phyloP scores from a whole-genome alignment of 2,329 filamentous ascomycete species.

The Alternaria ventricosa region DNA sequence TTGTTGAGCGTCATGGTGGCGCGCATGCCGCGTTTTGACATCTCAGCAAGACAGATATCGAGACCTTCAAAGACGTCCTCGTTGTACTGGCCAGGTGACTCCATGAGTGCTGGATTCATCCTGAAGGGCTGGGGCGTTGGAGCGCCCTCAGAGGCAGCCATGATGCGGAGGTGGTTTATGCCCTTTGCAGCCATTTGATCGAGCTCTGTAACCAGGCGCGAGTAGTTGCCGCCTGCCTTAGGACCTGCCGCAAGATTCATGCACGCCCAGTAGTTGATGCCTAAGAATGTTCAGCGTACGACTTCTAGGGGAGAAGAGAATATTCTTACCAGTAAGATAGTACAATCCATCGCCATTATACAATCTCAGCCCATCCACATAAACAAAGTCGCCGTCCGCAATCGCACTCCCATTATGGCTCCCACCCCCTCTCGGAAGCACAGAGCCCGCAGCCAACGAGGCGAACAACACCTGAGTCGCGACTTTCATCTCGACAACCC shows the following conservation, averaged over 20 bases:
- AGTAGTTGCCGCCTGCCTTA: slow-evolving; percentile 45
- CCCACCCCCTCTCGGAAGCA: slow-evolving; percentile 5
- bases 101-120: slow-evolving; percentile 48
- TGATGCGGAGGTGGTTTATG: slow-evolving; percentile 51
- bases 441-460: slow-evolving; percentile 17
- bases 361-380: slow-evolving; percentile 43
- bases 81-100: slow-evolving; percentile 48
- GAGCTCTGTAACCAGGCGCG: slow-evolving; percentile 47
- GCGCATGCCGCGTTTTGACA: slow-evolving; percentile 49
- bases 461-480: slow-evolving; percentile 17
- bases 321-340: slow-evolving; percentile 41
- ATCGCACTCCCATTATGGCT: slow-evolving; percentile 18
- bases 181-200: slow-evolving; percentile 51
- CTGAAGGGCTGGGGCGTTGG: slow-evolving; percentile 49
- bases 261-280: slow-evolving; percentile 52
- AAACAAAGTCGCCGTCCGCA: slow-evolving; percentile 44
- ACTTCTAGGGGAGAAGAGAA: too few relatives aligned
- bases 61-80: slow-evolving; percentile 47
- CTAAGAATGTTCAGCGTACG: slow-evolving; percentile 7
- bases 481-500: slow-evolving; percentile 15
- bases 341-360: slow-evolving; percentile 44
- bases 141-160: slow-evolving; percentile 50
- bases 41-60: slow-evolving; percentile 49
- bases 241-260: slow-evolving; percentile 49
- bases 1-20: slow-evolving; percentile 51